phyloP scores from a whole-genome alignment of 2,329 filamentous ascomycete species.

The Zymoseptoria ardabiliae region DNA sequence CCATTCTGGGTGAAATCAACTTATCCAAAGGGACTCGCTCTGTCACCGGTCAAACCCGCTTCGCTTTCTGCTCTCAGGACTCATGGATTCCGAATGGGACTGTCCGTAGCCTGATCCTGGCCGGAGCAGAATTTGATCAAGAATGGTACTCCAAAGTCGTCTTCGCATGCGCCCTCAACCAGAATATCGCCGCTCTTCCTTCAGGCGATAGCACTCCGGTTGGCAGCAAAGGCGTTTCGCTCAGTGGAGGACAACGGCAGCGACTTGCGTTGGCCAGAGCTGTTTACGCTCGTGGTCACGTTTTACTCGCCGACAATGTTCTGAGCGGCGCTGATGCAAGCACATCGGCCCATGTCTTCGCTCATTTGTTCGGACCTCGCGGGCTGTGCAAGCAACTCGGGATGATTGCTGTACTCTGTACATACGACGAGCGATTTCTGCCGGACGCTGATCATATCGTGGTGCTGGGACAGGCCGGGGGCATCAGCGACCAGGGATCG shows the following conservation, averaged over 20 bases:
- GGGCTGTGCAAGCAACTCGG: constrained; percentile 37
- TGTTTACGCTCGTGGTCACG: constrained; percentile 69
- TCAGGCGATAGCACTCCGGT: constrained; percentile 77
- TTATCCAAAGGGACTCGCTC: constrained; percentile 2
- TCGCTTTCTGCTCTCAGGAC: constrained; percentile 14
- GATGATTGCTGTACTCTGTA: constrained; percentile 39
- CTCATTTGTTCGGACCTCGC: constrained; percentile 33
- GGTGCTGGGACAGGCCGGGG: constrained; percentile 26
- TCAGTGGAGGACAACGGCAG: constrained; percentile 80
- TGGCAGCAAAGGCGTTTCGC: constrained; percentile 75
- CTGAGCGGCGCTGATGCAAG: constrained; percentile 64
- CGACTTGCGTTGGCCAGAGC: constrained; percentile 72
- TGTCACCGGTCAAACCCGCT: not conserved
- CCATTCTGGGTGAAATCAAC: constrained; percentile 8
- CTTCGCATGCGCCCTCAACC: constrained; percentile 63
- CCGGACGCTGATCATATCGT: constrained; percentile 37
- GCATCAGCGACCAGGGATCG: constrained; percentile 31
- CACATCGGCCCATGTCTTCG: constrained; percentile 39
- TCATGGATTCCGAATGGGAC: constrained; percentile 16
- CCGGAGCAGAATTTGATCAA: constrained; percentile 46
- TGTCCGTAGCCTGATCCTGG: constrained; percentile 9
- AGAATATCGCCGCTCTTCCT: constrained; percentile 67
- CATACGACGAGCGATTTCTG: constrained; percentile 34
- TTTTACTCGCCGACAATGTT: constrained; percentile 74
- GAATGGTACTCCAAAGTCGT: constrained; percentile 65